These are phyloP conservation scores for Aspergillus sp. DNA, from an alignment of 2,329 filamentous ascomycete genomes.

Conservation along the genomic window DNA sequence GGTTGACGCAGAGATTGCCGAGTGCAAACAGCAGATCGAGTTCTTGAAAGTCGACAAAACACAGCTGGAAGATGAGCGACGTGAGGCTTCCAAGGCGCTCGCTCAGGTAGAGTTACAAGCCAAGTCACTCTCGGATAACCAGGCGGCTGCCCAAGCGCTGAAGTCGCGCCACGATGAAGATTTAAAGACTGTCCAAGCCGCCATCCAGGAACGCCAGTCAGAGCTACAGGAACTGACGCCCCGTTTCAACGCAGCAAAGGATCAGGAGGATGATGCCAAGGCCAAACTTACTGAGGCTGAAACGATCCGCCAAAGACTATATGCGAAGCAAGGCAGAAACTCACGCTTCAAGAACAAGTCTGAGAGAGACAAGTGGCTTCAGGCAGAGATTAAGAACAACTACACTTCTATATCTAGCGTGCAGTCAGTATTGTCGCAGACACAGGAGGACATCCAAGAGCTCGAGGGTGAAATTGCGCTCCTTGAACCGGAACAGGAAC, in stretches of 20 bases:
- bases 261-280: conserved; percentile 69
- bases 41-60: conserved; percentile 79
- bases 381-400: conserved; percentile 76
- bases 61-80: conserved; percentile 86
- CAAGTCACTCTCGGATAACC: conserved; percentile 78
- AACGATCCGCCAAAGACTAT: conserved; percentile 72
- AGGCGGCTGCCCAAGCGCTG: conserved; percentile 72
- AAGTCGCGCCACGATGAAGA: conserved; percentile 70
- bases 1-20: conserved; percentile 75
- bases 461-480: conserved; percentile 70
- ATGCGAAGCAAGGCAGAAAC: conserved; percentile 88
- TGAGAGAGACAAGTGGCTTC: conserved; percentile 82
- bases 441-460: conserved; percentile 74
- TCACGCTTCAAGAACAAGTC: conserved; percentile 84
- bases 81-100: conserved; percentile 73
- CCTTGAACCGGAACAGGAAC: conserved; percentile 70
- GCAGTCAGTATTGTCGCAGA: conserved; percentile 80
- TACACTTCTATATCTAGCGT: conserved; percentile 74
- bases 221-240: conserved; percentile 76
- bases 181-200: conserved; percentile 67
- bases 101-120: conserved; percentile 85
- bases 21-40: conserved; percentile 78
- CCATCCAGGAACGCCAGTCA: conserved; percentile 73
- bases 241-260: conserved; percentile 70
- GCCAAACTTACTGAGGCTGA: conserved; percentile 74